These are phyloP conservation scores for Geopyxis carbonaria DNA, from an alignment of 495 filamentous ascomycete genomes.

Conservation along the genomic window DNA sequence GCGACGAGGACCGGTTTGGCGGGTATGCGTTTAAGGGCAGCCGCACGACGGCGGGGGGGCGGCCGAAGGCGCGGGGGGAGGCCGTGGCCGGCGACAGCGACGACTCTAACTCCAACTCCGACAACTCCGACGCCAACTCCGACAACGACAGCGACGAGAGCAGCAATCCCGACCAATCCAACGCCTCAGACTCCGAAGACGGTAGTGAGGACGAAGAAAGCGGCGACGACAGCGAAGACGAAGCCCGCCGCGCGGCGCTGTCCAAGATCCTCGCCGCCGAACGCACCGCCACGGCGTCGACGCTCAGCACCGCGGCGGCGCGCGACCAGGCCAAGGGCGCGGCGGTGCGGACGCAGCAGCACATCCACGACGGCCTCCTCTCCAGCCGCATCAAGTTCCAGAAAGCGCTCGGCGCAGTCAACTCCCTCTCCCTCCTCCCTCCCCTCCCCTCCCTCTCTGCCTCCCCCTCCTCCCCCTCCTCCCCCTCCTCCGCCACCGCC, in stretches of 20 bases:
- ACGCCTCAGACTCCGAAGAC: slow-evolving; percentile 10
- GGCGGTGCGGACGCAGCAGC: slow-evolving; percentile 68
- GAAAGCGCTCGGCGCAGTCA: slow-evolving; percentile 66
- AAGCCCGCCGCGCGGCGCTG: slow-evolving; percentile 36
- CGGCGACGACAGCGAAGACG: slow-evolving; percentile 19
- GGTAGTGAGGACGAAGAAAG: slow-evolving; percentile 27
- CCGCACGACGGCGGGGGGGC: slow-evolving; percentile 26
- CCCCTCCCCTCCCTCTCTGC: slow-evolving; percentile 33
- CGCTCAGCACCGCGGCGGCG: slow-evolving; percentile 46
- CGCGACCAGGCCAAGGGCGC: slow-evolving; percentile 68
- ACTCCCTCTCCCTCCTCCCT: slow-evolving; percentile 40
- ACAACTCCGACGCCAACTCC: too few relatives aligned
- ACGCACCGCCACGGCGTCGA: background rate
- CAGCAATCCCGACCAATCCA: slow-evolving; percentile 35
- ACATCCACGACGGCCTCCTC: slow-evolving; percentile 69
- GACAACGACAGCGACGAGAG: slow-evolving; percentile 28
- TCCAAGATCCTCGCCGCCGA: slow-evolving; percentile 47
- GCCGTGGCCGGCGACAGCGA: slow-evolving; percentile 30
- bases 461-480: slow-evolving; percentile 45
- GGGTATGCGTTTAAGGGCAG: slow-evolving; percentile 39
- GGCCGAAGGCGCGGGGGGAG: slow-evolving; percentile 17
- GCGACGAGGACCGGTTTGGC: slow-evolving; percentile 42
- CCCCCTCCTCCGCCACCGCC: slow-evolving; percentile 5
- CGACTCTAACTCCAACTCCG: slow-evolving; percentile 30
- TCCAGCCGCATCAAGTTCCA: slow-evolving; percentile 80